phyloP scores from a whole-genome alignment of 148 eudicot species.

The Simmondsia chinensis region DNA sequence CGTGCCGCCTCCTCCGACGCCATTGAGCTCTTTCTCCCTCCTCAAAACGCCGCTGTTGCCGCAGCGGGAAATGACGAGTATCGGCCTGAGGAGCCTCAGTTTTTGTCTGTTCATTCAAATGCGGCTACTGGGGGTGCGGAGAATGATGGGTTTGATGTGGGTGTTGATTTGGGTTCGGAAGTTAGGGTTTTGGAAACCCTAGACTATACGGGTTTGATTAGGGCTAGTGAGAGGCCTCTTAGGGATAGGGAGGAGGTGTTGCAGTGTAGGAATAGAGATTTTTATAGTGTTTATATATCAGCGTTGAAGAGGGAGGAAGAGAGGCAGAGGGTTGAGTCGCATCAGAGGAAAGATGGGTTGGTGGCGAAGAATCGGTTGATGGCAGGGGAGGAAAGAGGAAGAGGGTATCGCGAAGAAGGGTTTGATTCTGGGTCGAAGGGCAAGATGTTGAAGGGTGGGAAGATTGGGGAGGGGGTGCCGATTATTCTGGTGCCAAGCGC shows the following conservation, averaged over 20 bases:
- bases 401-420: slow-evolving; percentile 37
- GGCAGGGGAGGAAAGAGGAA: slow-evolving; percentile 21
- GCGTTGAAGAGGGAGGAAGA: slow-evolving; percentile 76
- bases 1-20: slow-evolving; percentile 53
- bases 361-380: slow-evolving; percentile 46
- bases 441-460: slow-evolving; percentile 59
- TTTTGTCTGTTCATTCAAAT: slow-evolving; percentile 2
- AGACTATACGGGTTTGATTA: slow-evolving; percentile 28
- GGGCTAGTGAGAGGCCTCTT: slow-evolving; percentile 49
- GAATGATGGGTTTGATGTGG: not conserved
- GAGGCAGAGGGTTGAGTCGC: slow-evolving; percentile 49
- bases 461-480: slow-evolving; percentile 91
- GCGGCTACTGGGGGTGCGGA: not conserved
- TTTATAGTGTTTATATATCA: slow-evolving; percentile 35
- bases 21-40: slow-evolving; percentile 27
- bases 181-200: slow-evolving; percentile 14
- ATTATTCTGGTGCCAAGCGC: slow-evolving; percentile 92
- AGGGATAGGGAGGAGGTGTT: slow-evolving; percentile 57
- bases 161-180: slow-evolving; percentile 7
- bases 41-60: slow-evolving; percentile 1
- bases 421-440: slow-evolving; percentile 36
- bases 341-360: slow-evolving; percentile 71
- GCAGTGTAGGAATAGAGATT: slow-evolving; percentile 52
- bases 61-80: slow-evolving; percentile 21
- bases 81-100: slow-evolving; percentile 43